phyloP scores from a whole-genome alignment of 2,329 filamentous ascomycete species.

The Colletotrichum limetticola region DNA sequence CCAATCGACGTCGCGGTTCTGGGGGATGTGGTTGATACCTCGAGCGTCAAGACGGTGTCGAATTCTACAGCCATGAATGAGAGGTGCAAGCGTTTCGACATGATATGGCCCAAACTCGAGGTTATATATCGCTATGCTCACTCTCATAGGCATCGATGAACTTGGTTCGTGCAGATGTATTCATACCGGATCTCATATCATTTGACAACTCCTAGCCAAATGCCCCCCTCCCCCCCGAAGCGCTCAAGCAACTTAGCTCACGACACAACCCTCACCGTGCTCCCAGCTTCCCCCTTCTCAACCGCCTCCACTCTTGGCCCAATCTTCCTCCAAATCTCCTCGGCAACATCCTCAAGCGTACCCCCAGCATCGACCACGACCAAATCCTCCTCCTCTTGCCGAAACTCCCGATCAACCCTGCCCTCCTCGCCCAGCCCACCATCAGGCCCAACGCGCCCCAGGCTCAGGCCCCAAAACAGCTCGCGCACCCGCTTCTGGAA shows the following conservation, averaged over 20 bases:
- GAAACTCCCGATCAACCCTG: constrained; percentile 46
- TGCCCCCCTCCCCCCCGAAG: too few relatives aligned
- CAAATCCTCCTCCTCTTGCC: constrained; percentile 64
- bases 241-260: background rate
- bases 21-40: constrained; percentile 34
- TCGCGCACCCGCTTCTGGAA: constrained; percentile 85
- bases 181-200: background rate
- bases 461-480: constrained; percentile 72
- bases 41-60: constrained; percentile 28
- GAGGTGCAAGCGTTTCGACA: constrained; percentile 37
- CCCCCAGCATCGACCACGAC: constrained; percentile 65
- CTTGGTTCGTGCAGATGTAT: too few relatives aligned
- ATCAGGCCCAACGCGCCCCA: constrained; percentile 54
- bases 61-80: constrained; percentile 37
- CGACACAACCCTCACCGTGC: constrained; percentile 54
- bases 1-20: constrained; percentile 38
- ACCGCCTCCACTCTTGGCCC: constrained; percentile 58
- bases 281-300: constrained; percentile 60
- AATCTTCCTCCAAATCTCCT: constrained; percentile 65
- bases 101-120: constrained; percentile 36
- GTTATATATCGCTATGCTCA: too few relatives aligned
- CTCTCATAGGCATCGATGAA: too few relatives aligned
- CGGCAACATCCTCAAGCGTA: constrained; percentile 66
- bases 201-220: background rate
- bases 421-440: constrained; percentile 38